These are phyloP conservation scores for Podosphaera aphanis DNA, from an alignment of 2,329 filamentous ascomycete genomes.

Conservation along the genomic window DNA sequence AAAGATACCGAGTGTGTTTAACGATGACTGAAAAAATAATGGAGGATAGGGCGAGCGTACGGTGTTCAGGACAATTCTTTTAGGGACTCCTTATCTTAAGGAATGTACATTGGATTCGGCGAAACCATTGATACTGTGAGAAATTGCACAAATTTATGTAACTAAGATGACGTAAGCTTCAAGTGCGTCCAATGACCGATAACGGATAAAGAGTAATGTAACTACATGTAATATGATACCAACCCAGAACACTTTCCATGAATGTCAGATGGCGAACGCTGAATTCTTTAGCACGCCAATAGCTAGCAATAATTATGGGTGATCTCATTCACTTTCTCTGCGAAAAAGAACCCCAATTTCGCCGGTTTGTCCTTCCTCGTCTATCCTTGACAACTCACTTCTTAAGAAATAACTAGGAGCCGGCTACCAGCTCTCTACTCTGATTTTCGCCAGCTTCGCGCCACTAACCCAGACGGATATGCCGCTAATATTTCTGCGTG, in stretches of 20 bases:
- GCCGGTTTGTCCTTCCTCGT: conserved; percentile 21
- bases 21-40: conserved; percentile 8
- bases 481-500: conserved; percentile 58
- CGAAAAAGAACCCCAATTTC: conserved; percentile 35
- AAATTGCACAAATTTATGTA: too few relatives aligned
- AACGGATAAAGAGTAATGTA: too few relatives aligned
- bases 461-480: conserved; percentile 68
- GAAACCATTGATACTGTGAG: too few relatives aligned
- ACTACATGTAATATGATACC: too few relatives aligned
- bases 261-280: too few relatives aligned
- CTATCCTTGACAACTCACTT: too few relatives aligned
- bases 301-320: conserved; percentile 23
- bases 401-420: conserved; percentile 25
- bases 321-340: conserved; percentile 45
- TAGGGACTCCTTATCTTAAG: too few relatives aligned
- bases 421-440: conserved; percentile 73
- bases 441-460: conserved; percentile 53
- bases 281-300: too few relatives aligned
- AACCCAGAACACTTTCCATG: too few relatives aligned
- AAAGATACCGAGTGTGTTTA: conserved; percentile 3
- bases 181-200: too few relatives aligned
- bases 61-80: conserved; percentile 12
- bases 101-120: conserved; percentile 4
- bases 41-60: conserved; percentile 9
- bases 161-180: too few relatives aligned